Evolutionary conservation across 208 protist species (phyloP).

Genomic region (Leishmania aethiopica): DNA sequence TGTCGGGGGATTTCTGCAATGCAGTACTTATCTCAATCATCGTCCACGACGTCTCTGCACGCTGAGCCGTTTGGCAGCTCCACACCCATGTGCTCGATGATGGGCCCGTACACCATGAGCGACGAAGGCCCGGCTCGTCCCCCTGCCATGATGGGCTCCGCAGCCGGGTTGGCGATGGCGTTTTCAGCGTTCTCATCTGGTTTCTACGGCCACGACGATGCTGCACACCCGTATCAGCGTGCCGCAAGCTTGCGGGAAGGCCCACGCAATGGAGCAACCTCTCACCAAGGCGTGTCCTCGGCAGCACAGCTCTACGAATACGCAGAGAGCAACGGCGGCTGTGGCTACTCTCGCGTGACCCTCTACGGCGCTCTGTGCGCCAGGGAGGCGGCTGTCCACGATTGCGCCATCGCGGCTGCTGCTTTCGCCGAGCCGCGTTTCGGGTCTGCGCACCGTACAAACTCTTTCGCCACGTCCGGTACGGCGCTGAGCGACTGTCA

Average conservation of each 20-base stretch:
- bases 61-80: neutral
- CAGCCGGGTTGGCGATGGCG: neutral
- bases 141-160: neutral
- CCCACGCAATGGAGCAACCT: neutral
- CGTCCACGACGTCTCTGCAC: neutral
- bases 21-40: neutral
- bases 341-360: neutral
- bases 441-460: neutral
- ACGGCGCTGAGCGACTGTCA: slow-evolving; percentile 30
- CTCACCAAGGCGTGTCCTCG: neutral
- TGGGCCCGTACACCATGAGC: slow-evolving; percentile 13
- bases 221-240: neutral
- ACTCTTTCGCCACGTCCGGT: slow-evolving; percentile 15
- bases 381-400: neutral
- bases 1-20: neutral
- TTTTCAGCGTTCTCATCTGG: neutral
- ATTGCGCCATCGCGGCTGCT: neutral
- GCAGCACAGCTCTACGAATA: neutral
- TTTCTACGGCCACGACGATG: neutral
- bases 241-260: neutral
- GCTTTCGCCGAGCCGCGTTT: neutral
- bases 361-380: neutral
- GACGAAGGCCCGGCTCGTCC: neutral
- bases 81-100: neutral
- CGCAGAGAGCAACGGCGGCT: neutral